Evolutionary conservation across 345 rosid species (phyloP), one percentile per base, ranked within the genome.

Genomic region (Brassica nigra): DNA sequence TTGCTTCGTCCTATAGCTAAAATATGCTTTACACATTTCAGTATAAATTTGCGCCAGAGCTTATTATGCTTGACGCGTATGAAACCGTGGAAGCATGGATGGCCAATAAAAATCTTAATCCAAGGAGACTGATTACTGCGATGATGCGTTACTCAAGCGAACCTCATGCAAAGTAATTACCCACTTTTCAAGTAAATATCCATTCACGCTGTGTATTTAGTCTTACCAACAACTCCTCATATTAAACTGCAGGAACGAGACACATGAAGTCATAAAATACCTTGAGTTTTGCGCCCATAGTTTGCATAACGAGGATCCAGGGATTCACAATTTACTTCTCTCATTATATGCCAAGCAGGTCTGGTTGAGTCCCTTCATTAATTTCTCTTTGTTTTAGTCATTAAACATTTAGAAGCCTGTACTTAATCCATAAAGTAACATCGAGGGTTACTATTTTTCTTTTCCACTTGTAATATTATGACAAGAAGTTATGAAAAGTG

Each of bases 21-120:
- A 36, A 68, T 36, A 59, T 80, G 39, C 72, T 29, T 65, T 44
- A 52, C 47, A 39, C 78, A 64, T 74, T 79, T 76, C 95, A 95
- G 99, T 95, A 95, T 84, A 93, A 93, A 86, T 93, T 91, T 83
- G 97, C 97, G 20, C 93, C 99, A 6, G 97, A 93, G 15, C 97
- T 95, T 70, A 90, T 95, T 71, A 87, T 88, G 84, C 98, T 95
- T 75, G 99, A 95, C 84, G 97, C 98, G 16, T 95, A 95, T 81
- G 99, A 95, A 87, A 93, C 99, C 42, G 98, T 95, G 85, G 99
- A 95, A 83, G 90, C 97, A 73, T 95, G 99, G 98, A 91, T 95
- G 97, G 84, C 91, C 71, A 89, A 89, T 64, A 89, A 93, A 84
- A 85, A 91, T 77, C 86, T 95, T 67, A 91, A 93, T 78, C 98